These are phyloP conservation scores for Tuber aestivum DNA, from an alignment of 495 filamentous ascomycete genomes.

Conservation along the genomic window DNA sequence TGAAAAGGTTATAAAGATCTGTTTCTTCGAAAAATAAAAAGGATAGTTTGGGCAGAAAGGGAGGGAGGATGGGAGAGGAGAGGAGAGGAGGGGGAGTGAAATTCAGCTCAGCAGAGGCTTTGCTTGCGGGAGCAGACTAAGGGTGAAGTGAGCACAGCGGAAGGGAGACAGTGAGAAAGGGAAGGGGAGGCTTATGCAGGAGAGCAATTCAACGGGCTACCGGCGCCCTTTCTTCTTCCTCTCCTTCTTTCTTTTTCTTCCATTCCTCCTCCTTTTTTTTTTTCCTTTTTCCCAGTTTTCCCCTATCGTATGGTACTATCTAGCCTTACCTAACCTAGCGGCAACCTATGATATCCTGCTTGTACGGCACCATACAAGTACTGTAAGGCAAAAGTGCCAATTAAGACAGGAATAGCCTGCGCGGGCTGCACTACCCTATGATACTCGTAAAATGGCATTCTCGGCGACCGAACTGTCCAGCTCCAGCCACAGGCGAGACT, in stretches of 20 bases:
- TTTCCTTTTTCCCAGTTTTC: not conserved
- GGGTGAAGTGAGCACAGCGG: not conserved
- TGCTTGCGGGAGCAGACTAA: not conserved
- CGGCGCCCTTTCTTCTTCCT: not conserved
- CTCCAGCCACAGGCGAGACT: not conserved
- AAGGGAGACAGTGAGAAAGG: not conserved
- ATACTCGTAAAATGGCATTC: not conserved
- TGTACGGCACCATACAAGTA: no score
- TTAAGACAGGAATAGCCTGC: no score
- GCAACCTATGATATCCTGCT: no score
- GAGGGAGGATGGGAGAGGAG: not conserved
- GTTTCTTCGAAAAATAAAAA: no score
- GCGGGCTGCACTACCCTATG: not conserved
- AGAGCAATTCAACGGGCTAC: not conserved
- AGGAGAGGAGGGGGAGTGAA: conserved; percentile 5
- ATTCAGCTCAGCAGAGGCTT: conserved; percentile 3
- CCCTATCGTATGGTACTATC: no score
- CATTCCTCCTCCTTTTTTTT: no score
- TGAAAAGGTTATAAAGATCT: conserved; percentile 12
- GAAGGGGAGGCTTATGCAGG: not conserved
- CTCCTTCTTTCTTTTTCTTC: no score
- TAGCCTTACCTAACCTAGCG: no score
- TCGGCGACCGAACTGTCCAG: not conserved
- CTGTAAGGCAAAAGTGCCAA: not conserved
- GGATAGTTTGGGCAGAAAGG: conserved; percentile 3